Conservation (phyloP, 345 rosid species). For the Eucalyptus cloeziana region DNA sequence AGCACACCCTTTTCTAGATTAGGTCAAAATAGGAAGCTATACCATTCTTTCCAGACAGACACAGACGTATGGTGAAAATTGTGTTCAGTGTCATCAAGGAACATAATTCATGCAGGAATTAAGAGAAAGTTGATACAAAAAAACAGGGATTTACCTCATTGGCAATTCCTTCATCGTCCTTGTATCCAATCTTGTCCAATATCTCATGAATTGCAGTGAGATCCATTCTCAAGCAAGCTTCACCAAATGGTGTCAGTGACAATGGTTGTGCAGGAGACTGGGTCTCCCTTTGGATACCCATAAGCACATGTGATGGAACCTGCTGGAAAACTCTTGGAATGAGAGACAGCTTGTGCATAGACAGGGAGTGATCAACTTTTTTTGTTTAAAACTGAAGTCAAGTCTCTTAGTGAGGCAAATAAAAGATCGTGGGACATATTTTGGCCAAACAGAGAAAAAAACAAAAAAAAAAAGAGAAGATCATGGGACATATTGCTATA, state of each 20-base stretch:
- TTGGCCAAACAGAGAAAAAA: not conserved
- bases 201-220: conserved; percentile 84
- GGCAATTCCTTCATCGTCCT: conserved; percentile 85
- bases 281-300: conserved; percentile 50
- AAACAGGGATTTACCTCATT: conserved; percentile 50
- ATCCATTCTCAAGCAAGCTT: conserved; percentile 80
- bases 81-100: not conserved
- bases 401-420: not conserved
- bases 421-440: not conserved
- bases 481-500: not conserved
- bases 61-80: not conserved
- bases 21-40: not conserved
- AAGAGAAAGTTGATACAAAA: not conserved
- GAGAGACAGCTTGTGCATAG: not conserved
- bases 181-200: conserved; percentile 76
- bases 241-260: conserved; percentile 66
- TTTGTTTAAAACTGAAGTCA: not conserved
- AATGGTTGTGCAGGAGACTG: conserved; percentile 26
- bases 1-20: not conserved
- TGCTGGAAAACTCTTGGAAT: conserved; percentile 7
- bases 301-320: conserved; percentile 49
- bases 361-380: not conserved
- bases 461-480: not conserved
- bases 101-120: not conserved
- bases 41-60: not conserved